Evolutionary conservation across 805 yeast genomes (phyloP), one percentile per base, ranked within the genome.

Genomic region (Scheffersomyces spartinae): DNA sequence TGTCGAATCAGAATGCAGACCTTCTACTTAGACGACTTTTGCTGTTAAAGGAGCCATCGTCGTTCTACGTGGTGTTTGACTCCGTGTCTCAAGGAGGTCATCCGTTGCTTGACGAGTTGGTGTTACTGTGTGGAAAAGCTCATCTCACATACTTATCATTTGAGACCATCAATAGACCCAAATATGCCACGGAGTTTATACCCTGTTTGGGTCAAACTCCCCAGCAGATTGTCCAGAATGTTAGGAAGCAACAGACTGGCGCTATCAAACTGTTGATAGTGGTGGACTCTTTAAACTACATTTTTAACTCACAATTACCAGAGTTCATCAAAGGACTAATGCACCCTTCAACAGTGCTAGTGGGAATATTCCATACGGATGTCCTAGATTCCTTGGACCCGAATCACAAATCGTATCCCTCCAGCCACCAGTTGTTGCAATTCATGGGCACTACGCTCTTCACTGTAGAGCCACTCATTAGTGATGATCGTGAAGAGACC

Each of bases 361-460:
- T 63, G 17, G 68, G 53, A 1, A 47, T 50, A 2, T 59, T 29
- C 30, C 70, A 63, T 32, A 43, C 43, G 5, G 46, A 49, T 24
- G 37, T 46, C n/a, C 71, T 57, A 2, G 40, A 36, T 11, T 13
- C 71, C 55, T 66, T 17, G 23, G 57, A 11, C 56, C 69, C 2
- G 67, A 55, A 23, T 29, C 33, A 13, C 40, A 37, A n/a, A 30
- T 39, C 10, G 19, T 71, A 67, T 32, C 93, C 94, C 0, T 43
- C 63, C 1, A 44, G 68, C 0, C 30, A 61, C n/a, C 59, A 59
- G 5, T 43, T 80, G 13, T 52, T 84, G 15, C 55, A 66, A 18
- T 84, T 71, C 42, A 70, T 85, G 45, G 85, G 96, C 2, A 77
- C 88, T 2, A 61, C 82, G 1, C 68, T 82, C 1, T 60, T 86